A percentile compares a stretch with the other conserved stretches of the same genome.
phyloP scores from a whole-genome alignment of 805 yeast genomes.

The Ogataea salicorniae region DNA sequence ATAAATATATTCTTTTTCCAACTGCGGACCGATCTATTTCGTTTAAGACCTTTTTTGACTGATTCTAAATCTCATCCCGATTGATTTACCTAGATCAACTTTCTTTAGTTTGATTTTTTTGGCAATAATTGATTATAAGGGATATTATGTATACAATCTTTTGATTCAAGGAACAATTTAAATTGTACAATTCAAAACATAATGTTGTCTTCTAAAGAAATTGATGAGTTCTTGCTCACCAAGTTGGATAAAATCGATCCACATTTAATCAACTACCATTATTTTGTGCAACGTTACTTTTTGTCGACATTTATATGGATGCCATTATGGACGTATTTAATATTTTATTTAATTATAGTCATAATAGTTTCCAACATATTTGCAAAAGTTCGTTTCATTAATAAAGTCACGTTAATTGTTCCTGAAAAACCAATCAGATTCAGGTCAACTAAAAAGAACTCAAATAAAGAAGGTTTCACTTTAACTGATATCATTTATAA shows the following conservation, averaged over 20 bases:
- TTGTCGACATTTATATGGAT: constrained; percentile 2
- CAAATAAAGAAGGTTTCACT: background rate
- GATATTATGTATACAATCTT: no score
- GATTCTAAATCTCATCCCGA: no score
- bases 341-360: constrained; percentile 1
- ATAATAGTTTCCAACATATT: background rate
- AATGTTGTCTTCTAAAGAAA: background rate
- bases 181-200: background rate
- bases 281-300: constrained; percentile 3
- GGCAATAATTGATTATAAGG: no score
- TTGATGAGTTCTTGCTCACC: constrained; percentile 3
- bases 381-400: constrained; percentile 7
- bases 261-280: constrained; percentile 8
- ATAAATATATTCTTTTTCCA: no score
- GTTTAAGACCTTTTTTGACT: no score
- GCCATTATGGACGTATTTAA: constrained; percentile 12
- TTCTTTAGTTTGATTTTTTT: no score
- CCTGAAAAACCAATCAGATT: constrained; percentile 10
- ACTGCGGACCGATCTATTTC: no score
- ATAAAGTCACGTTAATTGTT: constrained; percentile 5
- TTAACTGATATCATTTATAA: constrained; percentile 17
- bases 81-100: no score
- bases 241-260: constrained; percentile 4
- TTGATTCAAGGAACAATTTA: no score
- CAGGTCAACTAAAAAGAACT: background rate